Evolutionary conservation across 2,329 filamentous ascomycete genomes (phyloP).

Genomic region (Chrysoporthe austroafricana): DNA sequence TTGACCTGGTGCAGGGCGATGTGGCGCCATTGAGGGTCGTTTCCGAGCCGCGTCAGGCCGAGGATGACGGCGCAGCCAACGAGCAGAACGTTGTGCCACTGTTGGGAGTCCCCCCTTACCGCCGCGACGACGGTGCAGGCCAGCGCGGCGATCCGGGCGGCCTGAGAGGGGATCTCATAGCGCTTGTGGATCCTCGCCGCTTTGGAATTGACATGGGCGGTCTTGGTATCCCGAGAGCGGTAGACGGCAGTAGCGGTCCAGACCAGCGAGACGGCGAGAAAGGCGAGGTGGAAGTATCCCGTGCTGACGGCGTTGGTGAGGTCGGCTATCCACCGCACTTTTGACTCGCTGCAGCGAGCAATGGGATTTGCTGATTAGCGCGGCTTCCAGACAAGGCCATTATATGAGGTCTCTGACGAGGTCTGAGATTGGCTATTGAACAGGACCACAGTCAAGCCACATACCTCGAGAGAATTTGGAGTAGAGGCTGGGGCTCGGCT

Average conservation of each 20-base stretch:
- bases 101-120: conserved; percentile 12
- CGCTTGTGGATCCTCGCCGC: conserved; percentile 20
- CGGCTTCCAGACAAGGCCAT: neutral
- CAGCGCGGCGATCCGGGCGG: conserved; percentile 18
- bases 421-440: neutral
- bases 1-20: conserved; percentile 28
- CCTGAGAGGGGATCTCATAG: conserved; percentile 26
- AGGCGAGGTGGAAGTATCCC: conserved; percentile 19
- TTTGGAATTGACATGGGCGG: conserved; percentile 11
- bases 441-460: too few relatives aligned
- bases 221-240: conserved; percentile 9
- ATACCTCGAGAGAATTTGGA: neutral
- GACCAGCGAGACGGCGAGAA: conserved; percentile 21
- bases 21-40: conserved; percentile 23
- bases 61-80: conserved; percentile 21
- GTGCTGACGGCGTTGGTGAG: conserved; percentile 8
- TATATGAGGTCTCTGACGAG: neutral
- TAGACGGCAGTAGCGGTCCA: conserved; percentile 19
- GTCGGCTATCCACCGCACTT: conserved; percentile 22
- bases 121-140: conserved; percentile 21
- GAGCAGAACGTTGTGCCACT: conserved; percentile 22
- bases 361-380: conserved; percentile 2
- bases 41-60: conserved; percentile 24
- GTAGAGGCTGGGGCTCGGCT: conserved; percentile 6
- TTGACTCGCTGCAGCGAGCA: conserved; percentile 14